phyloP scores from a whole-genome alignment of 2,329 filamentous ascomycete species.

The Stachybotrys chlorohalonatus region DNA sequence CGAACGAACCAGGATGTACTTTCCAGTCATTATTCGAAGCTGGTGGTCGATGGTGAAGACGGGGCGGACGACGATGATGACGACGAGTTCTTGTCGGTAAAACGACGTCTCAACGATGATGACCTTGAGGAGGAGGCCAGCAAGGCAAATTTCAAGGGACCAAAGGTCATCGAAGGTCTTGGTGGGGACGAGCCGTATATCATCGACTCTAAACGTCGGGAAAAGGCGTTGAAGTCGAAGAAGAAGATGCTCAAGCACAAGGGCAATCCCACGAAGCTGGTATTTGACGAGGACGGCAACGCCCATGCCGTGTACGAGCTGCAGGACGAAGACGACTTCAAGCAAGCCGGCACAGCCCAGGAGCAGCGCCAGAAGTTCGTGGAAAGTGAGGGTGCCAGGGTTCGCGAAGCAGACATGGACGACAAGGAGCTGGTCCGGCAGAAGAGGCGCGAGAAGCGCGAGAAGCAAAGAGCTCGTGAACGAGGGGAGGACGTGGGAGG shows the following conservation, averaged over 20 bases:
- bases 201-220: constrained; percentile 88
- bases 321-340: constrained; percentile 75
- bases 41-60: constrained; percentile 55
- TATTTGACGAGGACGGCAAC: constrained; percentile 89
- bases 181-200: constrained; percentile 66
- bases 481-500: constrained; percentile 22
- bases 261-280: constrained; percentile 72
- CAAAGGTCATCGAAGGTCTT: constrained; percentile 56
- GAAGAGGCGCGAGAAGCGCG: constrained; percentile 67
- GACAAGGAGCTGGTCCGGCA: constrained; percentile 77
- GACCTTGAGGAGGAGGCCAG: constrained; percentile 46
- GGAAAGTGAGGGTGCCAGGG: constrained; percentile 61
- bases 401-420: constrained; percentile 64
- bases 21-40: constrained; percentile 85
- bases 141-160: constrained; percentile 29
- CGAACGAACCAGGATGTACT: constrained; percentile 91
- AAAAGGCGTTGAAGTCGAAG: constrained; percentile 92
- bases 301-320: constrained; percentile 82
- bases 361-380: constrained; percentile 71
- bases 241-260: constrained; percentile 90
- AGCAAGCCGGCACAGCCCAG: constrained; percentile 63
- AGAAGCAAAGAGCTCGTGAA: constrained; percentile 60
- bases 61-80: constrained; percentile 46
- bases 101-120: constrained; percentile 70
- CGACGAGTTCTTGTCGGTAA: constrained; percentile 79